Evolutionary conservation across 139 green algal genomes (phyloP), one percentile per base, ranked within the genome.

Genomic region (Micractinium conductrix): DNA sequence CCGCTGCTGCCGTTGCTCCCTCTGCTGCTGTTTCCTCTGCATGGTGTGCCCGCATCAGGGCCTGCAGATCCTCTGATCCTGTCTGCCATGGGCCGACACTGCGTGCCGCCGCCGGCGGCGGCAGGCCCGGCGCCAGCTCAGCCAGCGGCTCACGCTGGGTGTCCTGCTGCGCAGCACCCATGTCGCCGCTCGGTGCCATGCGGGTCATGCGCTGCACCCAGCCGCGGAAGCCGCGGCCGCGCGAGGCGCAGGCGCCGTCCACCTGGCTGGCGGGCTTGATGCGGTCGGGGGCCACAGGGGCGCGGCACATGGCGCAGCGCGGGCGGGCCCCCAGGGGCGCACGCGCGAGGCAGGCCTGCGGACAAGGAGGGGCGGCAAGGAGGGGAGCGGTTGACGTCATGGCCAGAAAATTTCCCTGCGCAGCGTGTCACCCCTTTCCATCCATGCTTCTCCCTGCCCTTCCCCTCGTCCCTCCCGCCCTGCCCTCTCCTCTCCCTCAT

Each of bases 261-360:
- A 78, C 70, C 42, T 53, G 42, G 43, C 42, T 78, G 28, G 42
- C 70, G 4, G 16, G 30, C 28, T 28, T 58, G 30, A 78, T 53
- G 70, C 70, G 70, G 42, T 78, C 43, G 1, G 35, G 65, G n/a
- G 21, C n/a, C 65, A 72, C 35, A 16, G 65, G 65, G 10, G 33
- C 65, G n/a, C 65, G 65, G 65, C 65, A 72, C 33, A 72, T 37
- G 33, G 65, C n/a, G 65, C 65, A 72, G 65, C 33, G 53, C 53
- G 24, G n/a, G n/a, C n/a, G 53, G 26, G 53, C 53, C 53, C 19
- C 10, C 53, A 62, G 53, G 19, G 19, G 53, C 8, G 53, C 53
- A 62, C 53, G 53, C 19, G 53, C 53, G 6, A 62, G 53, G 53
- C 53, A 62, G 53, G 53, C 53, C 53, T 62, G 53, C 6, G 26